Evolutionary conservation across 352 stramenopile species (phyloP).

Genomic region (Phytopythium litorale): DNA sequence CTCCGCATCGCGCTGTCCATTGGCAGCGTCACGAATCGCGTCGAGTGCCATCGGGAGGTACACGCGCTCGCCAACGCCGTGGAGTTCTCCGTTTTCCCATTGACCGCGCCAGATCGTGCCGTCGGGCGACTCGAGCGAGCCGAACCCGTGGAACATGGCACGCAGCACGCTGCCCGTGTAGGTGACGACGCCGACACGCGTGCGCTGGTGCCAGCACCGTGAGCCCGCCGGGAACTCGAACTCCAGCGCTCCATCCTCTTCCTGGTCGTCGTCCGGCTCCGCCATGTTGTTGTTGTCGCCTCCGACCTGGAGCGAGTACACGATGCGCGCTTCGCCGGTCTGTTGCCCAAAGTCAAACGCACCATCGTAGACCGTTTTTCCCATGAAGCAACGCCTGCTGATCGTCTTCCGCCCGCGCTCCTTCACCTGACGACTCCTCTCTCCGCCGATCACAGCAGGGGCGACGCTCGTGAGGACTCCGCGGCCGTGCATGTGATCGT

Average conservation of each 20-base stretch:
- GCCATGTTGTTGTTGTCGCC: background rate
- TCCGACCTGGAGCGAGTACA: slow-evolving; percentile 26
- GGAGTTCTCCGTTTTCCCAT: slow-evolving; percentile 49
- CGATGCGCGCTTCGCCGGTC: slow-evolving; percentile 37
- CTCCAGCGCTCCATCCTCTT: slow-evolving; percentile 39
- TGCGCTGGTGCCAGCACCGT: slow-evolving; percentile 54
- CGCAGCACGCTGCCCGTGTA: slow-evolving; percentile 55
- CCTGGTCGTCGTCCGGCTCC: background rate
- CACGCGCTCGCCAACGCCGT: slow-evolving; percentile 39
- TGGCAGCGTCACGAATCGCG: slow-evolving; percentile 28
- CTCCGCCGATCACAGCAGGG: background rate
- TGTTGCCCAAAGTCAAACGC: slow-evolving; percentile 40
- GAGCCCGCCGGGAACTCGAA: slow-evolving; percentile 69
- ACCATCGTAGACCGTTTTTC: slow-evolving; percentile 40
- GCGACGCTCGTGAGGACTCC: slow-evolving; percentile 31
- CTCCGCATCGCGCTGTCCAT: background rate
- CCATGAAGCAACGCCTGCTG: slow-evolving; percentile 5
- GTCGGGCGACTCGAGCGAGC: slow-evolving; percentile 47
- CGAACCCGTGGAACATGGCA: slow-evolving; percentile 59
- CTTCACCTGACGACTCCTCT: background rate
- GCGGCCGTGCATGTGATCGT: slow-evolving; percentile 56
- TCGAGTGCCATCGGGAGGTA: slow-evolving; percentile 49
- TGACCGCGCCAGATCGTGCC: slow-evolving; percentile 47
- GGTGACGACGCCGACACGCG: slow-evolving; percentile 1
- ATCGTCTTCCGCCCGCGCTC: slow-evolving; percentile 1